Percentiles rank a stretch among this genome's conserved stretches.
Conservation (phyloP, 352 stramenopile genomes). For the Pythium dissotocum region DNA sequence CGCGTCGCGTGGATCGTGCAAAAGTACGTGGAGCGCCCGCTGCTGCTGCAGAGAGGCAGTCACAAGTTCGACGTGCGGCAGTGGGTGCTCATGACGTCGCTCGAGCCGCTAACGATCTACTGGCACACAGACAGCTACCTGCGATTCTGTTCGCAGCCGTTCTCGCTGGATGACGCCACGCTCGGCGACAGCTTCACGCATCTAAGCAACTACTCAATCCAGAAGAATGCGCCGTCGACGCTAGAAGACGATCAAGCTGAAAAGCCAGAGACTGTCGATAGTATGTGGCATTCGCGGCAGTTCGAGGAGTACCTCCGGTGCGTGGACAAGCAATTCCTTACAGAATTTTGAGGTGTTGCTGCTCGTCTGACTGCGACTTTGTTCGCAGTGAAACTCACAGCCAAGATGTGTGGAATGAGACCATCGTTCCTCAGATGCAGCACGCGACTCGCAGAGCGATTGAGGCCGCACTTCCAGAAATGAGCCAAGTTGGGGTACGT, state of each 20-base stretch:
- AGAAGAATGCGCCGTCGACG: slow-evolving; percentile 46
- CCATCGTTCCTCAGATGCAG: slow-evolving; percentile 63
- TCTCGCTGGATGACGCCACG: slow-evolving; percentile 33
- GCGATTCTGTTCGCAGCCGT: slow-evolving; percentile 67
- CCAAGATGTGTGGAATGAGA: slow-evolving; percentile 48
- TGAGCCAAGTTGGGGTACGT: slow-evolving; percentile 58
- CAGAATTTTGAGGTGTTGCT: too few species aligned
- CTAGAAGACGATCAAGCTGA: background rate
- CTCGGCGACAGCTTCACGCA: slow-evolving; percentile 67
- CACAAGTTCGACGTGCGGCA: slow-evolving; percentile 89
- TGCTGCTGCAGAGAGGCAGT: slow-evolving; percentile 42
- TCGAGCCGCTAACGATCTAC: slow-evolving; percentile 54
- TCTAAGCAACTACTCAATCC: slow-evolving; percentile 86
- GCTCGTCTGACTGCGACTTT: background rate
- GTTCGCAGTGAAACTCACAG: slow-evolving; percentile 16
- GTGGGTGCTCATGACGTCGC: slow-evolving; percentile 77
- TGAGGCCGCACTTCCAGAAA: slow-evolving; percentile 39
- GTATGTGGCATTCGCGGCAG: slow-evolving; percentile 64
- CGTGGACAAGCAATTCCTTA: background rate
- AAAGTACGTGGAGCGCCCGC: slow-evolving; percentile 84
- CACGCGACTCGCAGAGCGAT: slow-evolving; percentile 40
- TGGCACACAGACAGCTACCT: slow-evolving; percentile 78
- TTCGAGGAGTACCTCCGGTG: slow-evolving; percentile 47
- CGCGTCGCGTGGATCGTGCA: slow-evolving; percentile 62
- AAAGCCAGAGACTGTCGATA: slow-evolving; percentile 16